Conservation (phyloP, 2,329 filamentous ascomycete species). For the Phaeosphaeria sp. region DNA sequence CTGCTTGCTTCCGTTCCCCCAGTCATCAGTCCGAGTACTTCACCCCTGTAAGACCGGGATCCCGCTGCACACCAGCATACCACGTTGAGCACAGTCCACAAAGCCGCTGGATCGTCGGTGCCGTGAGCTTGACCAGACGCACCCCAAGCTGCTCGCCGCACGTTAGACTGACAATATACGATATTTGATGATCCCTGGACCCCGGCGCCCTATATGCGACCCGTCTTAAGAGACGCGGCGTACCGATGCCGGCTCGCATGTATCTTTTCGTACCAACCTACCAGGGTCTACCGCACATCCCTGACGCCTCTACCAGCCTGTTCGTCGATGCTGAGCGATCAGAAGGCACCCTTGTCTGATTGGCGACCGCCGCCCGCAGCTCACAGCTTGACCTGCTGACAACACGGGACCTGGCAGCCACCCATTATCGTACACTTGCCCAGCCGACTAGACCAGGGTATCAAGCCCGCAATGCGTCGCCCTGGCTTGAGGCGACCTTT, state of each 20-base stretch:
- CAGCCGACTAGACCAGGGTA: conserved; percentile 22
- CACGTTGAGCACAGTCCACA: conserved; percentile 45
- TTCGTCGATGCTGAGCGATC: conserved; percentile 36
- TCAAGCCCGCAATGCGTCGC: conserved; percentile 18
- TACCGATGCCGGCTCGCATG: conserved; percentile 44
- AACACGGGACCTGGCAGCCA: conserved; percentile 33
- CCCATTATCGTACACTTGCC: conserved; percentile 23
- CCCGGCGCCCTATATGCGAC: conserved; percentile 35
- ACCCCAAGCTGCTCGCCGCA: conserved; percentile 40
- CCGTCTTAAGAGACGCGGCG: conserved; percentile 28
- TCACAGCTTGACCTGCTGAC: conserved; percentile 31
- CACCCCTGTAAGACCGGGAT: conserved; percentile 28
- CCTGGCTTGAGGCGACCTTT: conserved; percentile 23
- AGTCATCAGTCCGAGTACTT: conserved; percentile 35
- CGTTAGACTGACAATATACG: conserved; percentile 41
- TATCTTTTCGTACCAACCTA: conserved; percentile 35
- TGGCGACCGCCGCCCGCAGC: conserved; percentile 33
- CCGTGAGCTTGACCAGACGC: conserved; percentile 43
- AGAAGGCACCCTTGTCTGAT: conserved; percentile 33
- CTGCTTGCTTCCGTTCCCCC: conserved; percentile 21
- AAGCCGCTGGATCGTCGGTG: conserved; percentile 44
- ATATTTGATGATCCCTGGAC: conserved; percentile 48
- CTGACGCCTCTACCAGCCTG: conserved; percentile 7
- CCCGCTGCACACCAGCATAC: conserved; percentile 28
- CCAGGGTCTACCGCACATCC: conserved; percentile 29